Evolutionary conservation across 2,329 filamentous ascomycete genomes (phyloP), one percentile per base, ranked within the genome.

Genomic region (Fusarium temperatum): DNA sequence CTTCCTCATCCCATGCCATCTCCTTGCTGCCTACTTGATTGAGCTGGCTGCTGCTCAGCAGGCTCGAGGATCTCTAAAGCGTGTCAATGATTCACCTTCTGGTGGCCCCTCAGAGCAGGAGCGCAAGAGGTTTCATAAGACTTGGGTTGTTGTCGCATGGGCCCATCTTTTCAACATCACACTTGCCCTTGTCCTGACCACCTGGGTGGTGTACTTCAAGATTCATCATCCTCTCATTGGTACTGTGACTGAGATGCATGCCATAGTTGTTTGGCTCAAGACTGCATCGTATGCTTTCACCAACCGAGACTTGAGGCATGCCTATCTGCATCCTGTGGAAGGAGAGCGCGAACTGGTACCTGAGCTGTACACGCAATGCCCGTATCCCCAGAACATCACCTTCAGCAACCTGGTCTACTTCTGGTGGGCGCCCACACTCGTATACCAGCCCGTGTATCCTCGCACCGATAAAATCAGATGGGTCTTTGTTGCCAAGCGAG

Each of bases 381-480:
- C 96, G 0, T 99, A 99, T 81, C 96, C 96, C 0, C 84, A 89
- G 54, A 99, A 98, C 82, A 94, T 99, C 82, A 97, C 95, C 7
- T 88, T 98, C 75, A 84, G 87, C 57, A 99, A 98, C 80, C 86
- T 99, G 32, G 90, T 90, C 66, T 99, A 98, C 84, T 99, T 99
- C 82, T 98, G 96, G 96, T 96, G 95, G 91, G 96, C 96, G 0
- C 96, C 96, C 1, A 99, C 96, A 0, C 88, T 99, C 59, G 93
- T 98, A 50, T 99, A 99, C 82, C 96, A 99, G 84, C 96, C 96
- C 3, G 94, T 96, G 20, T 99, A 99, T 81, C 96, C 96, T 26
- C 93, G 95, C 48, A 95, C 94, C 11, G 86, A 90, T 14, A 89
- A 88, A 64, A 94, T 98, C 76, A 89, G 96, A 71, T 98, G 95